Percentiles rank a stretch among this genome's conserved stretches.
Evolutionary conservation across 805 yeast genomes (phyloP).

Genomic region (Starmerella geochares): DNA sequence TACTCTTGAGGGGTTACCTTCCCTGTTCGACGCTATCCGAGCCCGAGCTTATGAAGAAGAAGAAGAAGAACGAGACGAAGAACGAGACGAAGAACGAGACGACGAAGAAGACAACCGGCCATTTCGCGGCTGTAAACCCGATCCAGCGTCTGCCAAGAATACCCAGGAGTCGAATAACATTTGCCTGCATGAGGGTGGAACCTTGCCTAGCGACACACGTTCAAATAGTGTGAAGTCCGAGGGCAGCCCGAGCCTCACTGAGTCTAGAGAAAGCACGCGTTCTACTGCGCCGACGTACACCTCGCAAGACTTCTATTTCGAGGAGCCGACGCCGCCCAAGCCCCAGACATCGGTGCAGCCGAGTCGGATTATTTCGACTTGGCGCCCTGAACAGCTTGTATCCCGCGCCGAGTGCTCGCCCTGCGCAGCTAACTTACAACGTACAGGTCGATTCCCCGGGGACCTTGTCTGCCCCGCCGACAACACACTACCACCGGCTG

Average conservation of each 20-base stretch:
- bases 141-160: no score
- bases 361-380: constrained; percentile 1
- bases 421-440: no score
- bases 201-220: no score
- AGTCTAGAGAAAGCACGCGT: background rate
- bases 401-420: constrained; percentile 5
- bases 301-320: background rate
- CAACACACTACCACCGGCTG: background rate
- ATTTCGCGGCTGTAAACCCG: no score
- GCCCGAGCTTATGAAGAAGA: background rate
- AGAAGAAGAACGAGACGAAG: background rate
- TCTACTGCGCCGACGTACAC: background rate
- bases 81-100: background rate
- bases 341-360: background rate
- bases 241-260: background rate
- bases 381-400: constrained; percentile 8
- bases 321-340: background rate
- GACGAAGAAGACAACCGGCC: background rate
- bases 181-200: no score
- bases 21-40: background rate
- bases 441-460: no score
- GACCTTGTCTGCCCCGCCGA: no score
- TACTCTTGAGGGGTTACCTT: background rate
- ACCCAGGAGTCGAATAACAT: no score
- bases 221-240: no score